phyloP scores from a whole-genome alignment of 345 rosid species.

The Melaleuca quinquenervia region DNA sequence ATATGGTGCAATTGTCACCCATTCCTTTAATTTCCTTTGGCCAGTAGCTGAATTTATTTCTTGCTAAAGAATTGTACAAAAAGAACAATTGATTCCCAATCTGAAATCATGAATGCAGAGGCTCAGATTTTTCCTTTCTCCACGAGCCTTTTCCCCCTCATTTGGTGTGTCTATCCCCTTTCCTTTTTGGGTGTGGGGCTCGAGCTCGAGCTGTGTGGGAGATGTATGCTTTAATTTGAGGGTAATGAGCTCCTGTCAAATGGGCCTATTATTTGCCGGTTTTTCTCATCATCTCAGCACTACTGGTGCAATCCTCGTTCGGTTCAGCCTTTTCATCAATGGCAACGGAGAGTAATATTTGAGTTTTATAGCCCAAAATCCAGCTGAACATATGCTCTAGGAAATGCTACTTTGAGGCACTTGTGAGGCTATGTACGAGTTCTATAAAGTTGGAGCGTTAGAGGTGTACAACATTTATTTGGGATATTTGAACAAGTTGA shows the following conservation, averaged over 20 bases:
- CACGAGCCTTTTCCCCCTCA: neutral
- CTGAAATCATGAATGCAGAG: neutral
- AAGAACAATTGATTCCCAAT: neutral
- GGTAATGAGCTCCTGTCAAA: neutral
- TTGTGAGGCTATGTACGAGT: neutral
- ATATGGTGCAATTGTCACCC: slow-evolving; percentile 29
- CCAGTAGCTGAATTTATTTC: slow-evolving; percentile 5
- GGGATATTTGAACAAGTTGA: no score
- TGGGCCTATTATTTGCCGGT: neutral
- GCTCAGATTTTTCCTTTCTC: neutral
- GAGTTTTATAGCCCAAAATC: neutral
- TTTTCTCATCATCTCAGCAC: neutral
- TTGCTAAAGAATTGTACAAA: slow-evolving; percentile 7
- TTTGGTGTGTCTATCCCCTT: neutral
- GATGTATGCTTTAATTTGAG: neutral
- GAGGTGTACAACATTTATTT: no score
- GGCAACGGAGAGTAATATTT: neutral
- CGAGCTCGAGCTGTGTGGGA: neutral
- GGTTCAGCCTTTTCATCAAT: neutral
- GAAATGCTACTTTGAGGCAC: neutral
- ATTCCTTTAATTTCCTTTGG: slow-evolving; percentile 13
- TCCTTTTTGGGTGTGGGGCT: neutral
- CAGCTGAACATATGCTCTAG: neutral
- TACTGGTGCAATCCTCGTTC: neutral
- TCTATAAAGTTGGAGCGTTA: neutral